Percentiles rank a stretch among this genome's conserved stretches.
phyloP scores from a whole-genome alignment of 331 rosid genomes.

The Pyrus hybrid region DNA sequence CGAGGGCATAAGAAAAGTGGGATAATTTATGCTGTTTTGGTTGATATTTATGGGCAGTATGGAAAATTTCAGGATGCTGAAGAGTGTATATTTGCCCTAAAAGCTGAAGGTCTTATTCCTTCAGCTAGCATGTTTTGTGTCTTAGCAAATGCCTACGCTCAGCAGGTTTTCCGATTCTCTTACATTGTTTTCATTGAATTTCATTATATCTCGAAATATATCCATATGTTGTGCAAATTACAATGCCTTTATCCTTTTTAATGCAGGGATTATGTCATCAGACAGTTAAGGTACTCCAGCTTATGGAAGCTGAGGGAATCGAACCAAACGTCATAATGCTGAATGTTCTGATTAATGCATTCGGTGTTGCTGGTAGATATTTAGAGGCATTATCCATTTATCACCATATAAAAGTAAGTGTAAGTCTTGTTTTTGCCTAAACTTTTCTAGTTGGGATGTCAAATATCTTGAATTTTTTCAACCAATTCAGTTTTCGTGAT shows the following conservation, averaged over 20 bases:
- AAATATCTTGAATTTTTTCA: background rate
- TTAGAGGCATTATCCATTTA: constrained; percentile 51
- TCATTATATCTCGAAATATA: background rate
- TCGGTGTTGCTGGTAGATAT: too few relatives aligned
- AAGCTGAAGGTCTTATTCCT: constrained; percentile 46
- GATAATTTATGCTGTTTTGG: constrained; percentile 52
- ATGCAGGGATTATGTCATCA: too few relatives aligned
- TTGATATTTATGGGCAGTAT: constrained; percentile 71
- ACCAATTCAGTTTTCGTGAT: background rate
- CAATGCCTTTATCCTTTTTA: background rate
- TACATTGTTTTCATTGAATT: background rate
- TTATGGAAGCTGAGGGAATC: too few relatives aligned
- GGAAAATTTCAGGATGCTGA: constrained; percentile 56
- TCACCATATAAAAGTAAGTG: constrained; percentile 63
- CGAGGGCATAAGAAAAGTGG: constrained; percentile 43
- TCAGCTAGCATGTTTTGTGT: constrained; percentile 53
- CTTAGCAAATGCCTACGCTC: constrained; percentile 75
- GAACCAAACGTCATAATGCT: too few relatives aligned
- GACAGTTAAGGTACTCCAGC: too few relatives aligned
- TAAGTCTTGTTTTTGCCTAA: constrained; percentile 22
- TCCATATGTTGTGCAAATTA: background rate
- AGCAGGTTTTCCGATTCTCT: constrained; percentile 36
- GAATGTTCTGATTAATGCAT: too few relatives aligned
- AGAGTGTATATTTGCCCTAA: constrained; percentile 52
- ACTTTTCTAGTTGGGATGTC: background rate